phyloP scores from a whole-genome alignment of 140 eudicot species.

The Ambrosia hybrid region DNA sequence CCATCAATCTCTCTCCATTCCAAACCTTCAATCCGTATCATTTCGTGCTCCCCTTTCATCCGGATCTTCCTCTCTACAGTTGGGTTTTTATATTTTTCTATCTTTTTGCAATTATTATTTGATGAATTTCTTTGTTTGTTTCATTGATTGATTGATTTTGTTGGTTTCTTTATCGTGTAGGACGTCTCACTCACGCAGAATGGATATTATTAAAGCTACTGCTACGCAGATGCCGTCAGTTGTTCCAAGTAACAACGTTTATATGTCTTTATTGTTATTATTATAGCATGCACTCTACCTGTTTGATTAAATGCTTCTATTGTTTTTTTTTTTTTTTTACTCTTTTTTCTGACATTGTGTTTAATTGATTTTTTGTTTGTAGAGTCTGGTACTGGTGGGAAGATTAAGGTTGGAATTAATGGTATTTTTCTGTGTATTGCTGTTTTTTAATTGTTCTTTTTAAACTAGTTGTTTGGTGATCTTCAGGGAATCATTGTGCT shows the following conservation, averaged over 20 bases:
- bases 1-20: constrained; percentile 8
- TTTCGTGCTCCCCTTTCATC: constrained; percentile 36
- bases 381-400: constrained; percentile 62
- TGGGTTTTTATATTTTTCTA: constrained; percentile 19
- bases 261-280: neutral
- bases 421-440: constrained; percentile 39
- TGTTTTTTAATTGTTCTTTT: neutral
- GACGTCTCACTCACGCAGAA: constrained; percentile 32
- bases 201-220: constrained; percentile 67
- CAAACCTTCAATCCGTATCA: constrained; percentile 48
- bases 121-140: neutral
- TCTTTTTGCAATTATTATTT: neutral
- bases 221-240: constrained; percentile 72
- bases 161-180: constrained; percentile 26
- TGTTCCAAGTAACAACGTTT: constrained; percentile 46
- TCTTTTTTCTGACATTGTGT: neutral
- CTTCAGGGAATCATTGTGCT: neutral
- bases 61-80: constrained; percentile 57
- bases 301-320: constrained; percentile 14
- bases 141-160: neutral
- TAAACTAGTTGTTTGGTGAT: neutral
- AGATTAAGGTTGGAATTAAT: constrained; percentile 85
- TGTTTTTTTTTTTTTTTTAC: neutral
- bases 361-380: constrained; percentile 22
- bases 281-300: constrained; percentile 5